Conservation (phyloP, 1,284 basidiomycete species). For the Cutaneotrichosporon cavernicola region DNA sequence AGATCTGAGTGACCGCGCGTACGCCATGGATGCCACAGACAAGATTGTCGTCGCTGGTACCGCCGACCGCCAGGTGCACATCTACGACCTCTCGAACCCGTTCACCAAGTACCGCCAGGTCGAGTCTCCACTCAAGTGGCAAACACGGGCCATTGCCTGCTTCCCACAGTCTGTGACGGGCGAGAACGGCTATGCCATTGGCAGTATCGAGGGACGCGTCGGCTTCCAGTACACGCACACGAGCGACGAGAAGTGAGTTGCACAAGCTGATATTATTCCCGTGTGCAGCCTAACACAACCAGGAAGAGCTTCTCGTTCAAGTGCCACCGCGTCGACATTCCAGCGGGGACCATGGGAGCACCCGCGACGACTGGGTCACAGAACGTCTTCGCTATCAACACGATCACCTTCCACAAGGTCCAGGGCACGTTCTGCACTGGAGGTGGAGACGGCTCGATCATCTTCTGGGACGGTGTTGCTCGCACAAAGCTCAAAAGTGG, state of each 20-base stretch:
- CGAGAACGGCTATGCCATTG: slow-evolving; percentile 79
- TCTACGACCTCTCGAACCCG: slow-evolving; percentile 78
- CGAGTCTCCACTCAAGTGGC: slow-evolving; percentile 85
- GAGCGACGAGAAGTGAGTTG: slow-evolving; percentile 36
- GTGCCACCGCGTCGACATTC: slow-evolving; percentile 77
- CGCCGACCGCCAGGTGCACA: slow-evolving; percentile 70
- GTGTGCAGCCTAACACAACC: slow-evolving; percentile 1
- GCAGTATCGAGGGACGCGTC: slow-evolving; percentile 92
- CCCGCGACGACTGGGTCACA: slow-evolving; percentile 55
- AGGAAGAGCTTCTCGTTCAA: slow-evolving; percentile 93
- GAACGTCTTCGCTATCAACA: slow-evolving; percentile 86
- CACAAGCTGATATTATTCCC: too few relatives aligned
- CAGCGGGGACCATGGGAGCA: slow-evolving; percentile 35
- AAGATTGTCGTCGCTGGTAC: slow-evolving; percentile 83
- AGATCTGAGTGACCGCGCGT: slow-evolving; percentile 82
- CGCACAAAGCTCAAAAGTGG: slow-evolving; percentile 83
- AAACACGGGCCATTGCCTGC: slow-evolving; percentile 84
- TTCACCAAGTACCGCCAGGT: slow-evolving; percentile 55
- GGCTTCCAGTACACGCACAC: slow-evolving; percentile 74
- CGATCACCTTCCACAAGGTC: slow-evolving; percentile 84
- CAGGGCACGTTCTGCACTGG: slow-evolving; percentile 94
- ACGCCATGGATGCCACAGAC: slow-evolving; percentile 55
- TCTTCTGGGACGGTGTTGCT: slow-evolving; percentile 57
- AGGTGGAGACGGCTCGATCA: slow-evolving; percentile 59
- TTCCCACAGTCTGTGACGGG: slow-evolving; percentile 61